Percentiles rank a stretch among this genome's conserved stretches.
Evolutionary conservation across 2,329 filamentous ascomycete species (phyloP).

Genomic region (Acrocalymma vagum): DNA sequence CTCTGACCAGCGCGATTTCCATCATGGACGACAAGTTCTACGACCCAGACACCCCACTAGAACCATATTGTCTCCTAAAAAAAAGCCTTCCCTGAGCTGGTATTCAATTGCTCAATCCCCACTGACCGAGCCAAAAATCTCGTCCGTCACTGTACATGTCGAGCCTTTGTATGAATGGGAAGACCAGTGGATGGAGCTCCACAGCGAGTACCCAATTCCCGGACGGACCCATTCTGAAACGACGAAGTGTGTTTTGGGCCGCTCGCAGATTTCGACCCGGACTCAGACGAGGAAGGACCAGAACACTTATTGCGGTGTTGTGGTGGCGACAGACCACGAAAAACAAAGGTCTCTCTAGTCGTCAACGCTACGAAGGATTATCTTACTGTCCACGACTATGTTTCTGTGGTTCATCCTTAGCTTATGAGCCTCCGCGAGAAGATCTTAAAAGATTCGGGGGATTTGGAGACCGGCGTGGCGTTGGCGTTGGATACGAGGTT

Average conservation of each 20-base stretch:
- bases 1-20: constrained; percentile 4
- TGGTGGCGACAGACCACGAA: constrained; percentile 8
- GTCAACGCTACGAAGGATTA: constrained; percentile 7
- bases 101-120: constrained; percentile 12
- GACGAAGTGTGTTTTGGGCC: constrained; percentile 8
- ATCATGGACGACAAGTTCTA: constrained; percentile 8
- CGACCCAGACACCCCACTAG: constrained; percentile 4
- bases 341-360: constrained; percentile 4
- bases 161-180: constrained; percentile 11
- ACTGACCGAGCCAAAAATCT: constrained; percentile 16
- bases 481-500: constrained; percentile 8
- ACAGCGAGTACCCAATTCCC: constrained; percentile 1
- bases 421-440: constrained; percentile 6
- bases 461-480: constrained; percentile 1
- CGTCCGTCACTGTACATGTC: constrained; percentile 12
- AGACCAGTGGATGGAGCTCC: constrained; percentile 10
- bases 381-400: constrained; percentile 11
- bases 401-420: constrained; percentile 10
- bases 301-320: constrained; percentile 12
- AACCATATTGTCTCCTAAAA: constrained; percentile 5
- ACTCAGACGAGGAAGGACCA: constrained; percentile 13
- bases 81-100: constrained; percentile 4
- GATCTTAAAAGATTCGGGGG: constrained; percentile 4
- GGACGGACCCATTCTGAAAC: background rate
- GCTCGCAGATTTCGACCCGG: constrained; percentile 12